Evolutionary conservation across 2,329 filamentous ascomycete genomes (phyloP).

Genomic region (Gliomastix tumulicola): DNA sequence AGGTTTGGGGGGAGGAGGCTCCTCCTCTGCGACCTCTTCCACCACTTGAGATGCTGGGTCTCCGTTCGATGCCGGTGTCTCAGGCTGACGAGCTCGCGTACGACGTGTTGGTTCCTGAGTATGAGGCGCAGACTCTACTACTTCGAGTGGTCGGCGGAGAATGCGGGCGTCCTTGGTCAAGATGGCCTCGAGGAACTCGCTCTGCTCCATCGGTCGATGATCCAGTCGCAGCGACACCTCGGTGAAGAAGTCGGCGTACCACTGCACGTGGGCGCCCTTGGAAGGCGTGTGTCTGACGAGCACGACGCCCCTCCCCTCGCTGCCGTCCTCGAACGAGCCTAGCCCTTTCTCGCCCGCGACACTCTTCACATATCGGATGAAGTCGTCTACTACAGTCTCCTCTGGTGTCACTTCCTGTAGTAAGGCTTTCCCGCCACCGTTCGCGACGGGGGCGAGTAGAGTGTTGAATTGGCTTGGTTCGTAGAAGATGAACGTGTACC

Average conservation of each 20-base stretch:
- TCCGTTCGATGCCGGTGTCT: constrained; percentile 4
- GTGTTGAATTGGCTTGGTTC: constrained; percentile 68
- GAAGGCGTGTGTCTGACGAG: constrained; percentile 65
- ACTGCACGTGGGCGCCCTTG: constrained; percentile 47
- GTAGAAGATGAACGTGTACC: constrained; percentile 85
- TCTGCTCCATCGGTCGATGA: constrained; percentile 80
- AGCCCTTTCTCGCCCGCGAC: constrained; percentile 68
- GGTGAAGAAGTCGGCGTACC: constrained; percentile 64
- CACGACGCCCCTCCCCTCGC: constrained; percentile 64
- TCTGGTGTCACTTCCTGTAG: constrained; percentile 53
- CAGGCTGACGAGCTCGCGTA: neutral
- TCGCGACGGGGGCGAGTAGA: constrained; percentile 66
- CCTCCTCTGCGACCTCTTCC: constrained; percentile 11
- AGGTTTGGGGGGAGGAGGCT: constrained; percentile 6
- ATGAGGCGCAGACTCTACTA: constrained; percentile 27
- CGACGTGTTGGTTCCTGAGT: constrained; percentile 7
- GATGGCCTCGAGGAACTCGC: constrained; percentile 87
- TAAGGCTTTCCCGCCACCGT: constrained; percentile 77
- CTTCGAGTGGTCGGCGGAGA: constrained; percentile 61
- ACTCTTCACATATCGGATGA: constrained; percentile 69
- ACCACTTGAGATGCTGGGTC: neutral
- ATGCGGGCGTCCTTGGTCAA: constrained; percentile 69
- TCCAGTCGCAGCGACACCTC: constrained; percentile 65
- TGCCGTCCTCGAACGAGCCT: constrained; percentile 56
- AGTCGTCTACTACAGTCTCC: constrained; percentile 64